Conservation (phyloP, 1,284 basidiomycete genomes). For the Sparassis latifolia region DNA sequence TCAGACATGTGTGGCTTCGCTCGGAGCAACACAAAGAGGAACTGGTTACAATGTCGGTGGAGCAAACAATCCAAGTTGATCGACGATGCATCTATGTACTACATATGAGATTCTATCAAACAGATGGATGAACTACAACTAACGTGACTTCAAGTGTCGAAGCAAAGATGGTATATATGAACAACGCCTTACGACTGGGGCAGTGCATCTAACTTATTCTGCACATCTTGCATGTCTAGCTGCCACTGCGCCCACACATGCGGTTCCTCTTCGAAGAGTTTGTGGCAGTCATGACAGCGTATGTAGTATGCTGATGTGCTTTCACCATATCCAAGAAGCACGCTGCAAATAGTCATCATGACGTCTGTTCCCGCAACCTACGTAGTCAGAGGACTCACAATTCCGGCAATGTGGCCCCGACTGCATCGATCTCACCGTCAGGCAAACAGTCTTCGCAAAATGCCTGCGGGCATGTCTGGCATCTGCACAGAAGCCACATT, state of each 20-base stretch:
- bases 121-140: too few relatives aligned
- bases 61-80: too few relatives aligned
- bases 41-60: too few relatives aligned
- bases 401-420: conserved; percentile 51
- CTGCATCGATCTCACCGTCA: conserved; percentile 37
- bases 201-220: conserved; percentile 20
- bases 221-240: conserved; percentile 29
- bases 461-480: conserved; percentile 50
- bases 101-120: too few relatives aligned
- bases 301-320: conserved; percentile 38
- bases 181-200: too few relatives aligned
- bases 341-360: conserved; percentile 21
- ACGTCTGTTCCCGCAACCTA: conserved; percentile 2
- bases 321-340: conserved; percentile 32
- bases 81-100: too few relatives aligned
- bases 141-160: too few relatives aligned
- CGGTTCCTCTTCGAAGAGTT: conserved; percentile 26
- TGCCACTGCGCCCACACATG: conserved; percentile 30
- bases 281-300: conserved; percentile 39
- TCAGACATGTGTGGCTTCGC: too few relatives aligned
- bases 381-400: conserved; percentile 34
- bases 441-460: conserved; percentile 58
- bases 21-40: too few relatives aligned
- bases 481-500: conserved; percentile 26
- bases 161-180: too few relatives aligned